phyloP scores from a whole-genome alignment of 768 basidiomycete genomes.

The Pleurotus tuber-regium region DNA sequence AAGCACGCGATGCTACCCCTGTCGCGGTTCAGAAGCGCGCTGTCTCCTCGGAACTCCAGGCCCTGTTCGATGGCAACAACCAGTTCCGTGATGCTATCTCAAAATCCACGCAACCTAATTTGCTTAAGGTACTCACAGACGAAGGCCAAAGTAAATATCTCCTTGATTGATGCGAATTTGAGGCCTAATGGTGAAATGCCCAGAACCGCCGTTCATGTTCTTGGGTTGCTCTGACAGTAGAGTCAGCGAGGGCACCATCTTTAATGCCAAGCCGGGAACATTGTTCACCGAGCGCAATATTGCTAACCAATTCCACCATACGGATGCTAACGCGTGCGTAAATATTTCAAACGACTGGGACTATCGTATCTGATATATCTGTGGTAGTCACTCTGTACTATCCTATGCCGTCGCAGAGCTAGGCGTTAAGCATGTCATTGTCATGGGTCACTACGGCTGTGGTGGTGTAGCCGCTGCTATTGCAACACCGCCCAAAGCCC shows the following conservation, averaged over 20 bases:
- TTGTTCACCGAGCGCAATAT: conserved; percentile 38
- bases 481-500: conserved; percentile 18
- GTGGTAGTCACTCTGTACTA: conserved; percentile 30
- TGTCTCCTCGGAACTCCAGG: conserved; percentile 19
- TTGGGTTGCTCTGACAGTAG: conserved; percentile 39
- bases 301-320: conserved; percentile 36
- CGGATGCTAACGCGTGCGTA: conserved; percentile 34
- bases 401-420: conserved; percentile 35
- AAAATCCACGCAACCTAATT: conserved; percentile 20
- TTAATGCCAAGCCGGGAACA: conserved; percentile 36
- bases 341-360: neutral
- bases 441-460: conserved; percentile 45
- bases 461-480: conserved; percentile 40
- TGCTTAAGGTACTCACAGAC: conserved; percentile 27
- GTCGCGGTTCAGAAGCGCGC: conserved; percentile 9
- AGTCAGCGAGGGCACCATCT: conserved; percentile 35
- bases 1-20: conserved; percentile 19
- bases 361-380: neutral
- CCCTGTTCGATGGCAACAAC: conserved; percentile 29
- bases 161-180: neutral
- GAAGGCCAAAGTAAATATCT: conserved; percentile 30
- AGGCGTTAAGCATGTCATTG: conserved; percentile 36
- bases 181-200: neutral
- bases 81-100: conserved; percentile 26
- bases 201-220: conserved; percentile 34